These are phyloP conservation scores for Zygosaccharomyces siamensis DNA, from an alignment of 805 yeast genomes.

Conservation along the genomic window DNA sequence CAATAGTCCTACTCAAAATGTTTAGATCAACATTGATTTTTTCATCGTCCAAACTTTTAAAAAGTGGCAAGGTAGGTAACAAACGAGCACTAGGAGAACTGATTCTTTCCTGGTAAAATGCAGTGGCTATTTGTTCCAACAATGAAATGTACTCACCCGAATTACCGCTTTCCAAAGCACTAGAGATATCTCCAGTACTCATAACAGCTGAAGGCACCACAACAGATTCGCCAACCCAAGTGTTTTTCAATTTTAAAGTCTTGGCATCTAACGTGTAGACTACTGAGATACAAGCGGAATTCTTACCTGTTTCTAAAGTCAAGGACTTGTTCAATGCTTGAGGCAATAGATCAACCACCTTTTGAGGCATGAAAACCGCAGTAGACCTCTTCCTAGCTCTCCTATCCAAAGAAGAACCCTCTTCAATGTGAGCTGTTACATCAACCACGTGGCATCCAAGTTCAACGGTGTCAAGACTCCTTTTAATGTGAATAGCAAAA, in stretches of 20 bases:
- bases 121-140: conserved; percentile 24
- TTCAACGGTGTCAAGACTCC: conserved; percentile 54
- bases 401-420: conserved; percentile 74
- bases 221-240: conserved; percentile 70
- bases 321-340: conserved; percentile 51
- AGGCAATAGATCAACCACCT: conserved; percentile 63
- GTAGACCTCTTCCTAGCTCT: conserved; percentile 88
- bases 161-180: conserved; percentile 12
- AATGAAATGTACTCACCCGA: conserved; percentile 13
- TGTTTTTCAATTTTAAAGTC: conserved; percentile 65
- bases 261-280: conserved; percentile 73
- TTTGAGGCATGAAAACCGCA: conserved; percentile 82
- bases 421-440: conserved; percentile 63
- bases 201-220: conserved; percentile 50
- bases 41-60: conserved; percentile 84
- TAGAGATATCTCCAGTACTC: conserved; percentile 21
- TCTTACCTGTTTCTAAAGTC: conserved; percentile 57
- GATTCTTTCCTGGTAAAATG: conserved; percentile 27
- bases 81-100: conserved; percentile 15
- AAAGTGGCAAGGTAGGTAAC: conserved; percentile 49
- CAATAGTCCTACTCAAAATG: conserved; percentile 56
- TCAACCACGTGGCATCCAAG: conserved; percentile 86
- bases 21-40: conserved; percentile 66
- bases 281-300: conserved; percentile 67
- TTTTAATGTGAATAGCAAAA: conserved; percentile 76